Evolutionary conservation across 768 basidiomycete genomes (phyloP).

Genomic region (Pisolithus orientalis): DNA sequence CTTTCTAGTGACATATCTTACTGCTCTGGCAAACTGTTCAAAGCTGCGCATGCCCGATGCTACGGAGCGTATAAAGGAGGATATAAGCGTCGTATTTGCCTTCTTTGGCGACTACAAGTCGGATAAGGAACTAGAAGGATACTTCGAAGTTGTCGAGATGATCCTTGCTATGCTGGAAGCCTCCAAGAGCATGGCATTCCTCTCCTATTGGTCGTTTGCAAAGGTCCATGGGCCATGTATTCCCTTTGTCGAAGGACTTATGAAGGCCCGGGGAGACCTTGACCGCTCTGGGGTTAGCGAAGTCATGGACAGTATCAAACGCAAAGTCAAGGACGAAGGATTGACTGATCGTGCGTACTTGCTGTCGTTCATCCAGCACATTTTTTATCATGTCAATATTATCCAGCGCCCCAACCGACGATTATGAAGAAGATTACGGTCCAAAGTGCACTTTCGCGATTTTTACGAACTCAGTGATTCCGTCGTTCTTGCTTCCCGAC

Average conservation of each 20-base stretch:
- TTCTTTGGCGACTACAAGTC: slow-evolving; percentile 81
- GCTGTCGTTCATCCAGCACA: not conserved
- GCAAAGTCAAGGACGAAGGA: slow-evolving; percentile 88
- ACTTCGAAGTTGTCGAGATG: slow-evolving; percentile 84
- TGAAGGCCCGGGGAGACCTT: slow-evolving; percentile 85
- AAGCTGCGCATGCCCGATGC: slow-evolving; percentile 84
- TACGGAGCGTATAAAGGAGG: slow-evolving; percentile 75
- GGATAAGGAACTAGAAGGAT: slow-evolving; percentile 69
- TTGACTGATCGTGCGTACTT: slow-evolving; percentile 67
- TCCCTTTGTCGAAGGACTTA: slow-evolving; percentile 82
- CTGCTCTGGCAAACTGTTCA: slow-evolving; percentile 75
- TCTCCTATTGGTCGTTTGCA: slow-evolving; percentile 93
- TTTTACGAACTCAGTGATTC: slow-evolving; percentile 44
- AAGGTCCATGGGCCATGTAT: slow-evolving; percentile 91
- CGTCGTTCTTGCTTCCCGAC: not conserved
- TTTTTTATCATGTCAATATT: slow-evolving; percentile 3
- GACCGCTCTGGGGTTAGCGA: slow-evolving; percentile 85
- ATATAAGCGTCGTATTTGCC: slow-evolving; percentile 68
- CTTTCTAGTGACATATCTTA: slow-evolving; percentile 87
- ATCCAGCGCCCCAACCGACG: slow-evolving; percentile 69
- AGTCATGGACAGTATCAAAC: slow-evolving; percentile 88
- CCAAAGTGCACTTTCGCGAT: slow-evolving; percentile 68
- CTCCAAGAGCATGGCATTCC: slow-evolving; percentile 81
- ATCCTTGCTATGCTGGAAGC: slow-evolving; percentile 78
- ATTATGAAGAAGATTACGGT: slow-evolving; percentile 88